Conservation (phyloP, 306 rosid genomes). For the Sophora flavescens region DNA sequence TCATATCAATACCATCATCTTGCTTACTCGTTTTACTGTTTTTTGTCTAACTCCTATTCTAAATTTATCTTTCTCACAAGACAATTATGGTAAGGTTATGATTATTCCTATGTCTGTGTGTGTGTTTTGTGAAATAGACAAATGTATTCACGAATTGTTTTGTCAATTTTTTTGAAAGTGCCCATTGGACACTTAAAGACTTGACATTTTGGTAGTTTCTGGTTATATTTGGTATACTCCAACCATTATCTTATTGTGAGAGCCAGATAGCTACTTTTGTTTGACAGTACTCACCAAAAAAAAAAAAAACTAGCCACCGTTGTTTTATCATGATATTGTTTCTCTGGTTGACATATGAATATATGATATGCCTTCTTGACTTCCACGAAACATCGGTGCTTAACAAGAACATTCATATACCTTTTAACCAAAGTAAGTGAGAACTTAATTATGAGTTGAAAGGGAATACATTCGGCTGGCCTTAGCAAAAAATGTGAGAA, state of each 20-base stretch:
- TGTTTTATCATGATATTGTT: neutral
- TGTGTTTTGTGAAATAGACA: too few species aligned
- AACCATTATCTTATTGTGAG: neutral
- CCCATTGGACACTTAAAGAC: too few species aligned
- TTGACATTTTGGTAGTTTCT: conserved; percentile 1
- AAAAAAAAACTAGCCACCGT: neutral
- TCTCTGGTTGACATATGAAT: neutral
- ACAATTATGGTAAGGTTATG: neutral
- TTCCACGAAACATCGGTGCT: conserved; percentile 1
- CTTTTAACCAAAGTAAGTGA: neutral
- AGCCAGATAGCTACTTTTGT: too few species aligned
- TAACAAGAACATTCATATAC: neutral
- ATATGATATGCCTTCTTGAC: neutral
- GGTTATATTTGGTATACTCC: neutral
- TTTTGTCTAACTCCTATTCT: neutral
- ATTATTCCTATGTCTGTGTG: neutral
- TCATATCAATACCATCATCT: neutral
- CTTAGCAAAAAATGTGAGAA: neutral
- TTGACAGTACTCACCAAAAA: too few species aligned
- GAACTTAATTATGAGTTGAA: conserved; percentile 22
- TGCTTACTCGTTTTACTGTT: neutral
- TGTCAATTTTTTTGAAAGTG: too few species aligned
- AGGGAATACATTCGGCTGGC: neutral
- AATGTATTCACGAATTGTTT: too few species aligned
- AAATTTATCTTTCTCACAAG: neutral